Evolutionary conservation across 2,329 filamentous ascomycete species (phyloP), one percentile per base, ranked within the genome.

Genomic region (Dothidotthia symphoricarpi): DNA sequence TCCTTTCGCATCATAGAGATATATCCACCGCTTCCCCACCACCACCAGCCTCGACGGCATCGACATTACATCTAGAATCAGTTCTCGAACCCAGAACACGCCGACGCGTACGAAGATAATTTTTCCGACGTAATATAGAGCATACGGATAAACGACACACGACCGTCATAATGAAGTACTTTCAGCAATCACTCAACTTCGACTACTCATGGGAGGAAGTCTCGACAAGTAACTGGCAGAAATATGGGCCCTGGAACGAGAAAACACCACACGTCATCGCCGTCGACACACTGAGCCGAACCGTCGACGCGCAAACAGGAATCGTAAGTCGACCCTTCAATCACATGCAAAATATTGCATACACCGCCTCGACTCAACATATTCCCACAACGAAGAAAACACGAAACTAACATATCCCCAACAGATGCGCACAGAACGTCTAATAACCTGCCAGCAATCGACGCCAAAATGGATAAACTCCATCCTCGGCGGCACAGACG

Each of bases 141-240:
- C 22, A 22, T 22, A 22, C 19, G n/a, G n/a, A 22, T 22, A 22
- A 9, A 22, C 19, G 19, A 9, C 19, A 22, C 19, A 9, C 19
- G 19, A 22, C 31, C 39, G 34, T 10, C 39, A 39, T 34, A 45
- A 97, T 98, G 93, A 95, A 94, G 78, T 87, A 97, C 71, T 97
- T 97, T 64, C 87, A 88, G 56, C 94, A 88, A 61, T 75, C 77
- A 26, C 87, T 88, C 70, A 89, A 88, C 45, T 98, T 94, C 73
- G 80, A 95, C 74, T 98, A 98, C 77, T 95, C 91, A 30, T 98
- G 93, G 93, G 88, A 95, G 63, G 91, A 97, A 69, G 93, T 98
- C 24, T 95, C 89, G 16, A 89, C 88, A 11, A 89, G 87, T 66
- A 98, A 98, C 78, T 98, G 93, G 93, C 85, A 83, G 57, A 98